Conservation (phyloP, 805 yeast species). For the Lipomyces yamadae region DNA sequence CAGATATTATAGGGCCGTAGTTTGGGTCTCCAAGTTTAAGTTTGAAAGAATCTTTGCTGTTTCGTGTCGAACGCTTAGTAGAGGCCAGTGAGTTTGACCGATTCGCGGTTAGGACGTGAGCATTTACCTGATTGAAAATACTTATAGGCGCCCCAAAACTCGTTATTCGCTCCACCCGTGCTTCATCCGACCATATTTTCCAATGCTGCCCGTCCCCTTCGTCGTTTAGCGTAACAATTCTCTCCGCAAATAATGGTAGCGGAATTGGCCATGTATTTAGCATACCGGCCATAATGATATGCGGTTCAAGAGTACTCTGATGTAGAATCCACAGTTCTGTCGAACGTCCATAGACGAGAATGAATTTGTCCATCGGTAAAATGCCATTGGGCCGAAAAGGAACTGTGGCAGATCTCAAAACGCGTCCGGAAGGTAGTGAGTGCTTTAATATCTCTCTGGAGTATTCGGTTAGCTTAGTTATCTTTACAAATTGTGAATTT, state of each 20-base stretch:
- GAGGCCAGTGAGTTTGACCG: neutral
- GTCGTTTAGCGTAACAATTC: conserved; percentile 35
- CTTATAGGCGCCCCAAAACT: conserved; percentile 28
- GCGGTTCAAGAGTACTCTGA: conserved; percentile 33
- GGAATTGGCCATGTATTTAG: conserved; percentile 36
- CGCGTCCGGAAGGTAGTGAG: conserved; percentile 38
- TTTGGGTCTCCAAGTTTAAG: conserved; percentile 23
- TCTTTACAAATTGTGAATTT: neutral
- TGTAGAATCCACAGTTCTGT: conserved; percentile 36
- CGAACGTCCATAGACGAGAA: conserved; percentile 34
- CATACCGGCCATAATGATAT: conserved; percentile 32
- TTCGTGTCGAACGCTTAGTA: conserved; percentile 4
- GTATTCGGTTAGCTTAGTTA: neutral
- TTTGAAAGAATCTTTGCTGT: conserved; percentile 10
- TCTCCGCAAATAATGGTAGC: conserved; percentile 31
- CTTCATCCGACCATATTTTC: conserved; percentile 38
- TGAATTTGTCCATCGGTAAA: conserved; percentile 23
- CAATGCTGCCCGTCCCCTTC: conserved; percentile 32
- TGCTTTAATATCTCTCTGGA: conserved; percentile 34
- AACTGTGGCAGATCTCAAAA: conserved; percentile 28
- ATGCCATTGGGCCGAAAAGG: conserved; percentile 37
- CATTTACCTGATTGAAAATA: conserved; percentile 17
- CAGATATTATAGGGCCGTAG: conserved; percentile 24
- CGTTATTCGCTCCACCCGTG: conserved; percentile 32
- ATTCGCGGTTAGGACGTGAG: conserved; percentile 9